These are phyloP conservation scores for Maudiozyma turicensis DNA, from an alignment of 805 yeast genomes.

Conservation along the genomic window DNA sequence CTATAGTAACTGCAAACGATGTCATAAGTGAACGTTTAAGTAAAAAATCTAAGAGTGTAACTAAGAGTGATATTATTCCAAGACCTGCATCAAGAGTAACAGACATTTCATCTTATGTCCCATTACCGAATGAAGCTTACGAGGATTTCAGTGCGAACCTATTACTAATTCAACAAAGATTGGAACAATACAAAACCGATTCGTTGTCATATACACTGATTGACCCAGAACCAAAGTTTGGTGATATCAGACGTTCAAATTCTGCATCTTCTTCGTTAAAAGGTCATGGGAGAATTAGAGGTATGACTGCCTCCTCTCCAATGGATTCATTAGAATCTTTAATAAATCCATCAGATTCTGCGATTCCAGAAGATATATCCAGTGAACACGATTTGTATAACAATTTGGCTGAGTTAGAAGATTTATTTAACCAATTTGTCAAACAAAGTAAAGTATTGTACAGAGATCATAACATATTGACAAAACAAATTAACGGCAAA, in stretches of 20 bases:
- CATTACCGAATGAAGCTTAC: constrained; percentile 16
- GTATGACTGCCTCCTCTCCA: constrained; percentile 4
- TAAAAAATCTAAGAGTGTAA: not conserved
- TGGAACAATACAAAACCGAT: constrained; percentile 23
- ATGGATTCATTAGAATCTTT: constrained; percentile 5
- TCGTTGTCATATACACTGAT: constrained; percentile 14
- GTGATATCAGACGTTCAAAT: constrained; percentile 5
- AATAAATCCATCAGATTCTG: constrained; percentile 1
- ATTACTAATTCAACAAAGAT: constrained; percentile 17
- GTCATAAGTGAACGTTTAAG: not conserved
- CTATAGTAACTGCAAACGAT: not conserved
- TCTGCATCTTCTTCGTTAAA: constrained; percentile 11
- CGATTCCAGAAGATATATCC: not conserved
- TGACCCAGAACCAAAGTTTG: constrained; percentile 1
- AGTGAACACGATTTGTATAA: constrained; percentile 20
- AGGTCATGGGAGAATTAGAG: constrained; percentile 4
- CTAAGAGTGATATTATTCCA: not conserved
- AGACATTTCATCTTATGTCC: constrained; percentile 4
- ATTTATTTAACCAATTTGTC: constrained; percentile 14
- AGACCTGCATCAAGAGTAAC: not conserved
- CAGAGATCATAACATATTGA: constrained; percentile 10
- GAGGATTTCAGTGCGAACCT: constrained; percentile 13
- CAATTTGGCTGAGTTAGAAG: constrained; percentile 18
- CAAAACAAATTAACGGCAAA: constrained; percentile 9
- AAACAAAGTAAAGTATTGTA: constrained; percentile 15